Evolutionary conservation across 139 green algal species (phyloP).

Genomic region (Klebsormidium nitens): DNA sequence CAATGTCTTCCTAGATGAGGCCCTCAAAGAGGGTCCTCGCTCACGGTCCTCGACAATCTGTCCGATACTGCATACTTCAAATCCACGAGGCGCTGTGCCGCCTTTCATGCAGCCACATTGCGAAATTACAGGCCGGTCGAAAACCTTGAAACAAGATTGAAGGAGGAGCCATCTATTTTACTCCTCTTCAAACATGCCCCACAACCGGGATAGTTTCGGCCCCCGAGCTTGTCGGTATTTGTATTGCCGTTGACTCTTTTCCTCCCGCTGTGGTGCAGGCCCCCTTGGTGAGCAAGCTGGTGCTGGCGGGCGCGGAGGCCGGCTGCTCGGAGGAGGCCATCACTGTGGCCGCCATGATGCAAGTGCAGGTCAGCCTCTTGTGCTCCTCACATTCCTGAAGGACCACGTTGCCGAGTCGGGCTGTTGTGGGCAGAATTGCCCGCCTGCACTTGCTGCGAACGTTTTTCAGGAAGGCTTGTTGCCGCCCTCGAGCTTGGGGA

Average conservation of each 20-base stretch:
- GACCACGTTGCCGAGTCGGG: not conserved
- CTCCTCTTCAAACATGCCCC: too few species aligned
- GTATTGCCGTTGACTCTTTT: not conserved
- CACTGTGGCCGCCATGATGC: slow-evolving; percentile 58
- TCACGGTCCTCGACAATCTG: too few species aligned
- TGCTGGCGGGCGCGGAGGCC: slow-evolving; percentile 57
- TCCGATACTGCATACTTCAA: too few species aligned
- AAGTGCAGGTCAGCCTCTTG: slow-evolving; percentile 35
- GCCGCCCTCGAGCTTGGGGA: too few species aligned
- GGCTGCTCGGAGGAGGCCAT: slow-evolving; percentile 62
- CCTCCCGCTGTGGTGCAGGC: slow-evolving; percentile 5
- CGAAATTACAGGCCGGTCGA: slow-evolving; percentile 5
- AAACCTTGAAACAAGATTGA: not conserved
- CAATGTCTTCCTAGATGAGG: too few species aligned
- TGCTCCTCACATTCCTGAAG: not conserved
- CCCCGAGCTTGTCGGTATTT: too few species aligned
- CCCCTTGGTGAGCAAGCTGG: slow-evolving; percentile 20
- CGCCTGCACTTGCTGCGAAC: not conserved
- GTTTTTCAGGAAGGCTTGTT: too few species aligned
- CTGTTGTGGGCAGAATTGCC: slow-evolving; percentile 6
- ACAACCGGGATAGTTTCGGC: too few species aligned
- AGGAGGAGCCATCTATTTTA: too few species aligned
- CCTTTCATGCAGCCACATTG: not conserved
- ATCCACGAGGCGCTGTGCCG: not conserved
- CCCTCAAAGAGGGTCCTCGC: too few species aligned